These are phyloP conservation scores for Mortierella sp. DNA, from an alignment of 371 early-diverging fungal genomes.

Conservation along the genomic window DNA sequence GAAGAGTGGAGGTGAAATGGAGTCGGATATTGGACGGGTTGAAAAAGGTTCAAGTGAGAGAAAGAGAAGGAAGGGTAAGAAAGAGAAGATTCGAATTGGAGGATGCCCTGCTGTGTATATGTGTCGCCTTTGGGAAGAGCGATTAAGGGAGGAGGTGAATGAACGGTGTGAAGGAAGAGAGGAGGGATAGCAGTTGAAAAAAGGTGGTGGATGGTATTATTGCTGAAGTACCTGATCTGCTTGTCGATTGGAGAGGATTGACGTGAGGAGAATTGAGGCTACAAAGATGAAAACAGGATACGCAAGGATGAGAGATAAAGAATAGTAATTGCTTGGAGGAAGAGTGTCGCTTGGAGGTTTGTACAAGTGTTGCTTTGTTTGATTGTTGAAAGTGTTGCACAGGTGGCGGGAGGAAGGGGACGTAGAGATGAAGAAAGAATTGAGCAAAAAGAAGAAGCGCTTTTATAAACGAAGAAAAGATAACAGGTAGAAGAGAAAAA, in stretches of 20 bases:
- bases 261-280: not conserved
- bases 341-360: too few species aligned
- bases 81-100: not conserved
- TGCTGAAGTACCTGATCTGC: not conserved
- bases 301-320: not conserved
- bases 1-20: not conserved
- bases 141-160: not conserved
- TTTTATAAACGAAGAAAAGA: not conserved
- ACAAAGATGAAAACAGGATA: not conserved
- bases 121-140: not conserved
- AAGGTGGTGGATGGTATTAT: not conserved
- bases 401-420: not conserved
- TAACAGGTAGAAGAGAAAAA: not conserved
- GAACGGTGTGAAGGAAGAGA: not conserved
- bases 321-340: not conserved
- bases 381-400: not conserved
- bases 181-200: not conserved
- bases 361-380: not conserved
- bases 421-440: not conserved
- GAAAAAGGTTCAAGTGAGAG: not conserved
- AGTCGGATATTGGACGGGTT: not conserved
- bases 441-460: not conserved
- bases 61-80: not conserved
- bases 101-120: not conserved
- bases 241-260: not conserved